phyloP scores from a whole-genome alignment of 2,329 filamentous ascomycete species.

The Cytospora mali region DNA sequence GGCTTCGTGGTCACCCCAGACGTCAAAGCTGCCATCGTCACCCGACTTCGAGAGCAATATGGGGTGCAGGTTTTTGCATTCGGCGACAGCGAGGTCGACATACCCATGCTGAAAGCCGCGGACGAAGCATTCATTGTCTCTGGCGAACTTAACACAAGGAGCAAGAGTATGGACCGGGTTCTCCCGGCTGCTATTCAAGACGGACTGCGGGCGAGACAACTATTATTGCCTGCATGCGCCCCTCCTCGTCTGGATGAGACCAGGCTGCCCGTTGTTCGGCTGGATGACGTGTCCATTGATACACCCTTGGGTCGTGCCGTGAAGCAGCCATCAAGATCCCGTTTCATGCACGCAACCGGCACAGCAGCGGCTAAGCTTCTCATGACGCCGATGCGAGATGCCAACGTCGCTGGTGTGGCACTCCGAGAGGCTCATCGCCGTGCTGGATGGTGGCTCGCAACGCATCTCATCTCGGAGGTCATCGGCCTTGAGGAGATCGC shows the following conservation, averaged over 20 bases:
- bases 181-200: constrained; percentile 47
- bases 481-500: constrained; percentile 52
- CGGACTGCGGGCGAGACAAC: constrained; percentile 48
- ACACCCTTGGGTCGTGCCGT: constrained; percentile 26
- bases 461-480: constrained; percentile 46
- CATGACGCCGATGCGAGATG: constrained; percentile 56
- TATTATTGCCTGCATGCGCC: constrained; percentile 45
- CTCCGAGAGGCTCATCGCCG: constrained; percentile 52
- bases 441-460: constrained; percentile 57
- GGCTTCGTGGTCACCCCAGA: constrained; percentile 52
- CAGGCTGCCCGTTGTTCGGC: constrained; percentile 45
- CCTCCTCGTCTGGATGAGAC: constrained; percentile 45
- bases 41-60: neutral
- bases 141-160: constrained; percentile 48
- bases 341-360: constrained; percentile 3
- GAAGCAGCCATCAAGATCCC: neutral
- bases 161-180: constrained; percentile 53
- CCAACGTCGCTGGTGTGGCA: constrained; percentile 44
- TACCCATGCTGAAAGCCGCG: constrained; percentile 39
- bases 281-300: constrained; percentile 36
- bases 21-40: constrained; percentile 46
- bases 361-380: constrained; percentile 52
- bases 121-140: constrained; percentile 59
- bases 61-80: constrained; percentile 9
- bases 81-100: constrained; percentile 13